Conservation (phyloP, 208 protist species). For the Tritrichomonas musculus region DNA sequence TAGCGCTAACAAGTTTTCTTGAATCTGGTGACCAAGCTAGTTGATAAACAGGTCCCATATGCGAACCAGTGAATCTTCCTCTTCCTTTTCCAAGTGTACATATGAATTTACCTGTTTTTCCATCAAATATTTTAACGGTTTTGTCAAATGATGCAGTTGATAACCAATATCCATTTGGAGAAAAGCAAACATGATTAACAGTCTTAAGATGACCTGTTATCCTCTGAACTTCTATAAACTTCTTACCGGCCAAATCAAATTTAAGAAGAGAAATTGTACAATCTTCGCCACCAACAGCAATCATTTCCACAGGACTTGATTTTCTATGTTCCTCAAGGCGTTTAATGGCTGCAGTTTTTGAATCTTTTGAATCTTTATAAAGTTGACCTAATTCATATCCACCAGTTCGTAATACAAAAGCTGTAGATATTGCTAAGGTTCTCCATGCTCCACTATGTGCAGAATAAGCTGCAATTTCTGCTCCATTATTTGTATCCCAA, state of each 20-base stretch:
- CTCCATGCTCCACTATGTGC: neutral
- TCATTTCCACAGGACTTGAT: neutral
- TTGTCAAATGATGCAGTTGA: conserved; percentile 13
- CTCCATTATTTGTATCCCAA: neutral
- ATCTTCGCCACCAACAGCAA: neutral
- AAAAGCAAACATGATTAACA: conserved; percentile 4
- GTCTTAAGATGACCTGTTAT: neutral
- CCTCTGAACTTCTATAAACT: neutral
- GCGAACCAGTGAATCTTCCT: neutral
- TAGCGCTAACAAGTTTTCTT: neutral
- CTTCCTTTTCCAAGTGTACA: neutral
- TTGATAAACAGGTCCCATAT: neutral
- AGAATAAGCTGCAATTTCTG: neutral
- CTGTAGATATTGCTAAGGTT: neutral
- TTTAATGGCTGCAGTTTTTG: neutral
- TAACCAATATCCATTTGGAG: conserved; percentile 18
- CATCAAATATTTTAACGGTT: conserved; percentile 16
- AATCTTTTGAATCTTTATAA: neutral
- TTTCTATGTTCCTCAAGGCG: neutral
- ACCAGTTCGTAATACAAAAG: neutral
- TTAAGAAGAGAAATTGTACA: neutral
- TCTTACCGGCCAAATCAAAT: neutral
- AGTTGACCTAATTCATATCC: neutral
- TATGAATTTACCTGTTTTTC: conserved; percentile 27
- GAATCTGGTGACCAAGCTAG: conserved; percentile 10